Base-by-base conservation (phyloP, 2,329 filamentous ascomycete species). In the Xylaria hypoxylon region DNA sequence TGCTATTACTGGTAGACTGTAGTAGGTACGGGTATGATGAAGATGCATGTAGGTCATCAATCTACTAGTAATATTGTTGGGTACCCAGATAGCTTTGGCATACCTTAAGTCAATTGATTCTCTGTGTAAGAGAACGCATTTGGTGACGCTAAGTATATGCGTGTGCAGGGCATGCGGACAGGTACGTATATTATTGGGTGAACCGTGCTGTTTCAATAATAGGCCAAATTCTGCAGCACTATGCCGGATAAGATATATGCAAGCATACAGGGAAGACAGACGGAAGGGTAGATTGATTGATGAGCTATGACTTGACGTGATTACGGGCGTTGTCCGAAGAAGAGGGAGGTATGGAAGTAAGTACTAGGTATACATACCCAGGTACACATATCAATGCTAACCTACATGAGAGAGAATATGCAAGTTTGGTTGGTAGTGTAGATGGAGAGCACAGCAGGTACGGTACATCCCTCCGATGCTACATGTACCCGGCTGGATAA, bases 261-360 rank as follows among this genome's bases (percentile, higher is more conserved):
- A 24, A 58, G 55, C 22, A 50, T 35, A 57, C 45, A 44, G 19
- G 28, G 53, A 44, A 42, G 38, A 48, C 19, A 24, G 51, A 42
- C 35, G 13, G 60, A 45, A 40, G 60, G 38, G 31, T 59, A 40
- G 38, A 59, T 48, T 44, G 50, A 64, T 55, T n/a, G 35, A 59
- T 56, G 60, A 57, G 53, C 13, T 24, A 60, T 60, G 64, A 22
- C 17, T 65, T 57, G 51, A 61, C 45, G 26, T 35, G 51, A 59
- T 56, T 52, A 51, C n/a, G 52, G 42, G 47, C 22, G 53, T 67
- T 58, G 65, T 64, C 61, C 55, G 17, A 33, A 44, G 40, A 50
- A 33, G 31, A n/a, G n/a, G n/a, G 38, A 45, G 45, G 53, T 58
- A 47, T 22, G 38, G 26, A 26, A 42, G 26, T 44, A 19, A 3